Conservation (phyloP, 371 early-diverging fungal genomes). For the Actinomucor elegans region DNA sequence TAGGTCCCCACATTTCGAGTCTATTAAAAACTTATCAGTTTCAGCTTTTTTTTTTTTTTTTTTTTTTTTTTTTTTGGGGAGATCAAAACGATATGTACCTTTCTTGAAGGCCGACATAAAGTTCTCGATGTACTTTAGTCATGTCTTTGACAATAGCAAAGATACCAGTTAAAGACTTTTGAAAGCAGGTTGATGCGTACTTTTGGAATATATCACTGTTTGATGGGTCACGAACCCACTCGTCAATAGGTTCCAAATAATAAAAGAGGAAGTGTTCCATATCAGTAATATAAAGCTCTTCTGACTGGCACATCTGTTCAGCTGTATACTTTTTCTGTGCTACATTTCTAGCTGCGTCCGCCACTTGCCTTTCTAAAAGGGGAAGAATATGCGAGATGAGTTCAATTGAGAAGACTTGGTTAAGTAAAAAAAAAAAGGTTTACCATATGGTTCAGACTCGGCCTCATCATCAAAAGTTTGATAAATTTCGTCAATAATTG, state of each 20-base stretch:
- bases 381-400: background rate
- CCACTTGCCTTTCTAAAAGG: slow-evolving; percentile 24
- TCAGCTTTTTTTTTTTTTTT: background rate
- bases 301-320: slow-evolving; percentile 16
- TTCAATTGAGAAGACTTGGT: background rate
- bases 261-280: background rate
- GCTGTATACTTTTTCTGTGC: slow-evolving; percentile 22
- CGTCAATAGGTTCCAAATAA: slow-evolving; percentile 7
- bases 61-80: background rate
- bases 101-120: slow-evolving; percentile 15
- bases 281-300: slow-evolving; percentile 16
- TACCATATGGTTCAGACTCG: slow-evolving; percentile 28
- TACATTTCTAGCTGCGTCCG: slow-evolving; percentile 29
- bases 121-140: slow-evolving; percentile 10
- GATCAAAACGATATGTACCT: no score
- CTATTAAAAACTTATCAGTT: background rate
- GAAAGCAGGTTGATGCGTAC: background rate
- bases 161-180: background rate
- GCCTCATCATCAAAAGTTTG: slow-evolving; percentile 18
- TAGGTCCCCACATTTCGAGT: slow-evolving; percentile 36
- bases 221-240: slow-evolving; percentile 10
- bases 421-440: no score
- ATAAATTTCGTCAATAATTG: slow-evolving; percentile 38
- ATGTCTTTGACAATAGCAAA: slow-evolving; percentile 1
- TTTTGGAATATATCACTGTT: slow-evolving; percentile 14